A percentile compares a stretch with the other conserved stretches of the same genome.
phyloP scores from a whole-genome alignment of 805 yeast species.

The Wickerhamomyces tratensis region DNA sequence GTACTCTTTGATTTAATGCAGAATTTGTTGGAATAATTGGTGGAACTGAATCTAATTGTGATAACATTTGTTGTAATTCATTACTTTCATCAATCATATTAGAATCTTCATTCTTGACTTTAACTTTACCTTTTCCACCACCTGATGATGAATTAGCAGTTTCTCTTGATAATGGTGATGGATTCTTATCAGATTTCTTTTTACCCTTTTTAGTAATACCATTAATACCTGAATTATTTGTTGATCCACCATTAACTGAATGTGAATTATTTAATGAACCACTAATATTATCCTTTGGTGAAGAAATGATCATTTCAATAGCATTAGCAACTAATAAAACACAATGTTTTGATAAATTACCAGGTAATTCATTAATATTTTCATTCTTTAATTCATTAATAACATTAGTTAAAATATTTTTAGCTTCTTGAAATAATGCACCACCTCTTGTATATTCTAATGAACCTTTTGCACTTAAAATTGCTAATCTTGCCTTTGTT shows the following conservation, averaged over 20 bases:
- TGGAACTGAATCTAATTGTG: constrained; percentile 15
- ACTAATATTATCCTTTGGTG: constrained; percentile 22
- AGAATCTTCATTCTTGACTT: background rate
- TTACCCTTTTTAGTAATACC: background rate
- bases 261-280: no score
- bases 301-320: constrained; percentile 50
- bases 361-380: constrained; percentile 44
- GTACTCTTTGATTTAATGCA: constrained; percentile 5
- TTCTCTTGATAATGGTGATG: background rate
- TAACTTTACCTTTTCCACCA: background rate
- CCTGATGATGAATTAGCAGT: background rate
- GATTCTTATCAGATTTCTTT: background rate
- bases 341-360: constrained; percentile 49
- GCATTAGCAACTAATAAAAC: constrained; percentile 48
- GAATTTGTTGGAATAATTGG: constrained; percentile 12
- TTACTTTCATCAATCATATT: background rate
- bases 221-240: no score
- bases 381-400: constrained; percentile 42
- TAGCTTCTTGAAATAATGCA: constrained; percentile 63
- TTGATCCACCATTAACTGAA: no score
- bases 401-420: constrained; percentile 40
- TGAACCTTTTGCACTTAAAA: constrained; percentile 65
- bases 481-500: constrained; percentile 51
- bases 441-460: constrained; percentile 82
- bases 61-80: constrained; percentile 16